Evolutionary conservation across 352 stramenopile genomes (phyloP).

Genomic region (Phytophthora melonis): DNA sequence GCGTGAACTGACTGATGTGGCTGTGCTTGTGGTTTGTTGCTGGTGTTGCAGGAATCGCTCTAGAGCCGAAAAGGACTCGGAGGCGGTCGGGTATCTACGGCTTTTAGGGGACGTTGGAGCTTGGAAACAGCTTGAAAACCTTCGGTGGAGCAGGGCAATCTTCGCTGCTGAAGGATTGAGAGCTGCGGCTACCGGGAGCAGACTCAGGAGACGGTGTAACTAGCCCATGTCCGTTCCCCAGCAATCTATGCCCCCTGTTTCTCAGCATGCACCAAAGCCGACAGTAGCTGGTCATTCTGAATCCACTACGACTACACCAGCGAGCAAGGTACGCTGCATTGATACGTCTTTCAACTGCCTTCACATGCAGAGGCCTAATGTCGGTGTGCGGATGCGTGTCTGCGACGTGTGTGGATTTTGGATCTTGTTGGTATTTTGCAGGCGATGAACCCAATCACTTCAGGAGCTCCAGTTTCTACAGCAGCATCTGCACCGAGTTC

Average conservation of each 20-base stretch:
- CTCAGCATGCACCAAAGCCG: constrained; percentile 72
- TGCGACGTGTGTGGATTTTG: background rate
- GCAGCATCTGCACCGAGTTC: constrained; percentile 25
- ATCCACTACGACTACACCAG: constrained; percentile 38
- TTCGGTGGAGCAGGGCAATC: constrained; percentile 10
- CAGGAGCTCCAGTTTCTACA: constrained; percentile 26
- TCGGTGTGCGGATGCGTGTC: background rate
- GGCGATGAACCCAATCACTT: constrained; percentile 40
- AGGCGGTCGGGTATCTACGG: constrained; percentile 1
- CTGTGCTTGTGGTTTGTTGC: constrained; percentile 6
- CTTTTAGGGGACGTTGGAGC: background rate
- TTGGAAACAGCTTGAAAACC: constrained; percentile 12
- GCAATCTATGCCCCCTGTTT: constrained; percentile 78
- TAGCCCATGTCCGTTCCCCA: constrained; percentile 69
- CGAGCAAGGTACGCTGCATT: constrained; percentile 41
- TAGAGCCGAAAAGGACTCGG: constrained; percentile 7
- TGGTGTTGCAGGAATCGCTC: constrained; percentile 22
- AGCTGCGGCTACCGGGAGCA: constrained; percentile 4
- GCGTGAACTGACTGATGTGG: constrained; percentile 19
- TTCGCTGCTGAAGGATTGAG: constrained; percentile 15
- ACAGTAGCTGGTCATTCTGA: constrained; percentile 48
- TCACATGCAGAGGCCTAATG: constrained; percentile 10
- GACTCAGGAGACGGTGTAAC: constrained; percentile 15
- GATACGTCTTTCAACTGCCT: background rate
- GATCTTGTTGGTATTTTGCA: constrained; percentile 19